Base-by-base conservation (phyloP, 1,139 yeast genomes). In the Pichia sp. region DNA sequence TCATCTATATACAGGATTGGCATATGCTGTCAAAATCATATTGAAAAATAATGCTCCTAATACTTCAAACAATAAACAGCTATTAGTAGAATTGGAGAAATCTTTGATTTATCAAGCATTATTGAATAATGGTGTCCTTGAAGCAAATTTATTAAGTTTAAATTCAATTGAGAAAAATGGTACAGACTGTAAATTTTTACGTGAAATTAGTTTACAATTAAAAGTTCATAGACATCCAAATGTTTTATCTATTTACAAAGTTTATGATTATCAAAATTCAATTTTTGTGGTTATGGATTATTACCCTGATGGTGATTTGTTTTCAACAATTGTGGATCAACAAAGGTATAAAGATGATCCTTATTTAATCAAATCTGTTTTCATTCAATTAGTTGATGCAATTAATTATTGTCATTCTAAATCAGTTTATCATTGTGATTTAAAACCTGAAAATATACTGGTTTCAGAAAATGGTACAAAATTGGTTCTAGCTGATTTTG, bases 381-480 rank as follows among this genome's bases (percentile, higher is more conserved):
- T 86, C 59, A 60, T 79, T 23, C 96, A 88, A 60, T 64, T 88
- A 38, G 65, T 85, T 17, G 85, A 82, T 46, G 94, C 80, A 1
- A 68, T 88, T 26, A 69, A 71, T 34, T 80, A 77, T 60, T 83
- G 95, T 55, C 85, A 82, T 52, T 64, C 71, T 11, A 65, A 69
- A 33, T 75, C 77, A 28, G 74, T 88, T 12, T 88, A 74, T 55
- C 96, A 88, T 58, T 88, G 96, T 61, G 96, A 88, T 60, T 71
- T 88, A 52, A 86, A 88, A 61, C 96, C 96, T 1, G 96, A 88
- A 61, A 88, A 88, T 58, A 74, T 88, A 36, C 67, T 88, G 66
- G 78, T 82, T 23, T 71, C 79, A 39, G 73, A 78, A 45, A 64
- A 71, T 42, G 85, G 85, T 40, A 62, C 74, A 20, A 71, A 69